A percentile compares a stretch with the other conserved stretches of the same genome.
Evolutionary conservation across 768 basidiomycete genomes (phyloP).

Genomic region (Mycena chlorophos): DNA sequence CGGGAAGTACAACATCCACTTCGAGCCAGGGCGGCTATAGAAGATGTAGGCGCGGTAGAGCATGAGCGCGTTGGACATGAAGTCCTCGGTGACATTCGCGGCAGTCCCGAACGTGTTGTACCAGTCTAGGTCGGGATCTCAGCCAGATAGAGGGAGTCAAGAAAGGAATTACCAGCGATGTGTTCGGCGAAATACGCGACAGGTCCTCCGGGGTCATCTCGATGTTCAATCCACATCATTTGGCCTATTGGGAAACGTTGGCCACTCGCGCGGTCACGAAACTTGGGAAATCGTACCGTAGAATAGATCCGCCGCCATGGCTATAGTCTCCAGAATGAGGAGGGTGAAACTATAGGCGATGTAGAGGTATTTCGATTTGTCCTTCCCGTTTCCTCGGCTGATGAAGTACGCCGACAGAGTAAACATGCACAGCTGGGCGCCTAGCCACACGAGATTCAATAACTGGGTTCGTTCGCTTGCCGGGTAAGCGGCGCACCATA

Average conservation of each 20-base stretch:
- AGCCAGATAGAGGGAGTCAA: neutral
- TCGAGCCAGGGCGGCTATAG: slow-evolving; percentile 19
- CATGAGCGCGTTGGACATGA: slow-evolving; percentile 39
- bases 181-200: slow-evolving; percentile 30
- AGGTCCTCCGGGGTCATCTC: slow-evolving; percentile 32
- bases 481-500: neutral
- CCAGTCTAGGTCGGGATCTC: slow-evolving; percentile 28
- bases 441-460: neutral
- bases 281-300: slow-evolving; percentile 1
- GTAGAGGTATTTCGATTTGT: slow-evolving; percentile 6
- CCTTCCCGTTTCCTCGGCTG: neutral
- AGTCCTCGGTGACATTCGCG: slow-evolving; percentile 28
- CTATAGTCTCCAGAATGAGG: slow-evolving; percentile 10
- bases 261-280: neutral
- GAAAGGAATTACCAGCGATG: slow-evolving; percentile 5
- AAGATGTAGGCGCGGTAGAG: slow-evolving; percentile 38
- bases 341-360: slow-evolving; percentile 6
- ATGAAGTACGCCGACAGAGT: slow-evolving; percentile 12
- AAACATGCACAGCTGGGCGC: slow-evolving; percentile 18
- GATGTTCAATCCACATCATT: slow-evolving; percentile 34
- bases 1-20: slow-evolving; percentile 19
- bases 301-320: slow-evolving; percentile 6
- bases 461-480: neutral
- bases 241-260: neutral
- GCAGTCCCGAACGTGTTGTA: slow-evolving; percentile 32